A percentile compares a stretch with the other conserved stretches of the same genome.
Evolutionary conservation across 2,329 filamentous ascomycete species (phyloP).

Genomic region (Aspergillus arachidicola): DNA sequence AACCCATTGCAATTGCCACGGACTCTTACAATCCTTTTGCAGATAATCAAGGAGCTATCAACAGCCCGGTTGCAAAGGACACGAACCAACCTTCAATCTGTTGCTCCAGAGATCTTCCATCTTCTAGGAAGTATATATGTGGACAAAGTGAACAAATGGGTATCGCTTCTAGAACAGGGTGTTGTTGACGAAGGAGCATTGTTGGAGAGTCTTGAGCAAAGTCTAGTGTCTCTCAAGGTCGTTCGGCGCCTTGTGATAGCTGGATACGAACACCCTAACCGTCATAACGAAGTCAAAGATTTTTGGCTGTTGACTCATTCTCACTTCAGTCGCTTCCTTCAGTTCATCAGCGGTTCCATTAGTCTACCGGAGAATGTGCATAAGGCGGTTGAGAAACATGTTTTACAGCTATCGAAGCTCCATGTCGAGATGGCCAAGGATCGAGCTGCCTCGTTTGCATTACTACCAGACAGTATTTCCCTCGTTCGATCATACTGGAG

Average conservation of each 20-base stretch:
- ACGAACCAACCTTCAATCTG: constrained; percentile 73
- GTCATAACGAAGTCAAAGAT: constrained; percentile 72
- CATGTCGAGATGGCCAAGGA: constrained; percentile 81
- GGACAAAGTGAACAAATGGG: constrained; percentile 71
- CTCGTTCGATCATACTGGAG: constrained; percentile 85
- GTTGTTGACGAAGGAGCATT: constrained; percentile 62
- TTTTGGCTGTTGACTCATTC: constrained; percentile 80
- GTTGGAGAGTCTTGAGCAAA: constrained; percentile 71
- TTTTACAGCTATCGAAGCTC: constrained; percentile 87
- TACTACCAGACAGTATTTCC: constrained; percentile 76
- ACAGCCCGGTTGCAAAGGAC: constrained; percentile 76
- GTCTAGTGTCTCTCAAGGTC: constrained; percentile 75
- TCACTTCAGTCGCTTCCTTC: constrained; percentile 77
- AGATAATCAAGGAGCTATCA: constrained; percentile 87
- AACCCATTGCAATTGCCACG: constrained; percentile 70
- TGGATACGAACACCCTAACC: constrained; percentile 82
- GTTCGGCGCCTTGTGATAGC: constrained; percentile 76
- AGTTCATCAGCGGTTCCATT: constrained; percentile 61
- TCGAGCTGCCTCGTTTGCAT: constrained; percentile 80
- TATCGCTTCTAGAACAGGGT: constrained; percentile 59
- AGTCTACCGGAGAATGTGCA: constrained; percentile 57
- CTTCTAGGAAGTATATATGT: constrained; percentile 78
- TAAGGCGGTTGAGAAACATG: constrained; percentile 75
- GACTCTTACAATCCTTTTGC: constrained; percentile 74
- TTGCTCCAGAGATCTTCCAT: constrained; percentile 82